Evolutionary conservation across 768 basidiomycete genomes (phyloP).

Genomic region (Trametes cingulata): DNA sequence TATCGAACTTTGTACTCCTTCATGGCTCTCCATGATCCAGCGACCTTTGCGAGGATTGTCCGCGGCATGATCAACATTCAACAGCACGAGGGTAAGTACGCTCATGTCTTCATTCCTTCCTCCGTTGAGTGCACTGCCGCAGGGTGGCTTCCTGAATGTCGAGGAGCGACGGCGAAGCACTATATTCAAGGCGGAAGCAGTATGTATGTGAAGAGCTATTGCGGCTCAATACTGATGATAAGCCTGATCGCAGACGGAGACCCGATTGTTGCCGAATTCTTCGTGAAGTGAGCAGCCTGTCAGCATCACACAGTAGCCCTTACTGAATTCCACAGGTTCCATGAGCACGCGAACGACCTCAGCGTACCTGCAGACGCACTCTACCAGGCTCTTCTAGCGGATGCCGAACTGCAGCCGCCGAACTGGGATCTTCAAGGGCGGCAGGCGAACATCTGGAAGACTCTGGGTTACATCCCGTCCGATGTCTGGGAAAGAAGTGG

Average conservation of each 20-base stretch:
- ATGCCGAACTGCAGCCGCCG: slow-evolving; percentile 56
- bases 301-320: too few relatives aligned
- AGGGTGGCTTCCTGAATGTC: slow-evolving; percentile 72
- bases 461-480: slow-evolving; percentile 40
- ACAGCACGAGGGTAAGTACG: slow-evolving; percentile 54
- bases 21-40: slow-evolving; percentile 64
- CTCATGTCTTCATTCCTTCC: neutral
- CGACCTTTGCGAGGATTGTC: slow-evolving; percentile 57
- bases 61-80: slow-evolving; percentile 69
- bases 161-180: slow-evolving; percentile 53
- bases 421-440: slow-evolving; percentile 68
- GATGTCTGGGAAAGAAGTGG: slow-evolving; percentile 44
- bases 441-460: slow-evolving; percentile 58
- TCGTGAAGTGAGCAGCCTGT: slow-evolving; percentile 51
- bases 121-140: neutral
- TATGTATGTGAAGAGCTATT: slow-evolving; percentile 34
- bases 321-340: slow-evolving; percentile 41
- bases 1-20: slow-evolving; percentile 62
- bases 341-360: slow-evolving; percentile 47
- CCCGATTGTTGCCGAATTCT: slow-evolving; percentile 64
- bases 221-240: neutral
- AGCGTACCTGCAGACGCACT: slow-evolving; percentile 50
- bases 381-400: slow-evolving; percentile 57
- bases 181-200: slow-evolving; percentile 64
- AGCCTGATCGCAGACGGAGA: slow-evolving; percentile 48